Conservation (phyloP, 768 basidiomycete genomes). For the Collybiopsis luxurians region DNA sequence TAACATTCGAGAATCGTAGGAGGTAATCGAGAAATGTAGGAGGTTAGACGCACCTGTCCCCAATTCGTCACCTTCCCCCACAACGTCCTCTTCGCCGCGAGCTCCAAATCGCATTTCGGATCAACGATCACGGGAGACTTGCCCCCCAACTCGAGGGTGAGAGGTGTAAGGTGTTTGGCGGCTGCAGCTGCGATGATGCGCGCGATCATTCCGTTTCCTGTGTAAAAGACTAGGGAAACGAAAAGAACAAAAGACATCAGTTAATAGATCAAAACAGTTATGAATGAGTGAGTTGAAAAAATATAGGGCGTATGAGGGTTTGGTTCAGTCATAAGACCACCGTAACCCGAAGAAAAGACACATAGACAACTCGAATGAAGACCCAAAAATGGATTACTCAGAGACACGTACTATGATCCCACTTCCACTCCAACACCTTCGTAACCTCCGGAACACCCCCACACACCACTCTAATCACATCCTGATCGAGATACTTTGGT, state of each 20-base stretch:
- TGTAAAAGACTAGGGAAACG: conserved; percentile 40
- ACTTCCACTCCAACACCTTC: conserved; percentile 46
- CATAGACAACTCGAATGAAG: too few relatives aligned
- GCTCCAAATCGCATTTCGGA: conserved; percentile 60
- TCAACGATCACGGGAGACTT: conserved; percentile 73
- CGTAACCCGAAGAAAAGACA: too few relatives aligned
- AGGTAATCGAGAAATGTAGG: not conserved
- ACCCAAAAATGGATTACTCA: too few relatives aligned
- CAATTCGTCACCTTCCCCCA: conserved; percentile 81
- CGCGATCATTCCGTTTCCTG: conserved; percentile 43
- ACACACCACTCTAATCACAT: conserved; percentile 54
- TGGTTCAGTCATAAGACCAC: not conserved
- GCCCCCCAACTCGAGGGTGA: conserved; percentile 56
- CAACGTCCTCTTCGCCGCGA: conserved; percentile 66
- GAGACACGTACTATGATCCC: conserved; percentile 27
- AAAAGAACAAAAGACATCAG: too few relatives aligned
- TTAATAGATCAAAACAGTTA: too few relatives aligned
- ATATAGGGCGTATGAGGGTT: not conserved
- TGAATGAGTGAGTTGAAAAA: too few relatives aligned
- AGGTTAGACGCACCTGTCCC: conserved; percentile 40
- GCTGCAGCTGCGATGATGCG: conserved; percentile 51
- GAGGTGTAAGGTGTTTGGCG: conserved; percentile 50
- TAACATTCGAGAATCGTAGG: too few relatives aligned
- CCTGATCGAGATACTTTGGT: conserved; percentile 48
- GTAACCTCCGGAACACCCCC: conserved; percentile 60